These are phyloP conservation scores for Basipetospora sp. DNA, from an alignment of 2,329 filamentous ascomycete genomes.

Conservation along the genomic window DNA sequence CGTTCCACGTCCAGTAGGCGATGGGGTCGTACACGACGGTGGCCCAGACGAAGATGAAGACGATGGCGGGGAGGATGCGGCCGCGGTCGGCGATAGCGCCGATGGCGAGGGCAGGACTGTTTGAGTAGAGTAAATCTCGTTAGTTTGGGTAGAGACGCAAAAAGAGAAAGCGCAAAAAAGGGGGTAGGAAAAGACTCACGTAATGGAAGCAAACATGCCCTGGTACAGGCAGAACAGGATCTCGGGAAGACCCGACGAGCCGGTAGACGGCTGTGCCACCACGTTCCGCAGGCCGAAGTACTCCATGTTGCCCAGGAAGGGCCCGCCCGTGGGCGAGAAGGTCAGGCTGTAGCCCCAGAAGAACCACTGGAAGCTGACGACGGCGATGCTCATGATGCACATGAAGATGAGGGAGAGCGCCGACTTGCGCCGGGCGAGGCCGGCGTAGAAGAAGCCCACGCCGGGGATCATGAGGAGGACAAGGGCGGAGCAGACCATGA, in stretches of 20 bases:
- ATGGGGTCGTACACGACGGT: conserved; percentile 95
- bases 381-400: conserved; percentile 81
- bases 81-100: conserved; percentile 89
- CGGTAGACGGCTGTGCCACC: conserved; percentile 69
- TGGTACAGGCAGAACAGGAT: conserved; percentile 92
- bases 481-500: conserved; percentile 79
- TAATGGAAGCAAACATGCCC: conserved; percentile 92
- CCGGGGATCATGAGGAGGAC: conserved; percentile 93
- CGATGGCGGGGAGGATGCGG: conserved; percentile 80
- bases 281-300: conserved; percentile 83
- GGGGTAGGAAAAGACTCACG: too few species aligned
- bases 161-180: too few species aligned
- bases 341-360: conserved; percentile 98
- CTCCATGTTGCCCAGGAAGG: conserved; percentile 79
- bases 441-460: conserved; percentile 93
- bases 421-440: conserved; percentile 92
- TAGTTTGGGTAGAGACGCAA: too few species aligned
- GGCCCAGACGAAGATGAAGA: conserved; percentile 92
- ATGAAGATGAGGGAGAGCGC: conserved; percentile 95
- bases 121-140: too few species aligned
- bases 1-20: conserved; percentile 92
- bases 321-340: conserved; percentile 73
- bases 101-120: conserved; percentile 74
- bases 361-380: conserved; percentile 96
- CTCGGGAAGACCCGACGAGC: conserved; percentile 75